These are phyloP conservation scores for Trametes punicea DNA, from an alignment of 768 basidiomycete genomes.

Conservation along the genomic window DNA sequence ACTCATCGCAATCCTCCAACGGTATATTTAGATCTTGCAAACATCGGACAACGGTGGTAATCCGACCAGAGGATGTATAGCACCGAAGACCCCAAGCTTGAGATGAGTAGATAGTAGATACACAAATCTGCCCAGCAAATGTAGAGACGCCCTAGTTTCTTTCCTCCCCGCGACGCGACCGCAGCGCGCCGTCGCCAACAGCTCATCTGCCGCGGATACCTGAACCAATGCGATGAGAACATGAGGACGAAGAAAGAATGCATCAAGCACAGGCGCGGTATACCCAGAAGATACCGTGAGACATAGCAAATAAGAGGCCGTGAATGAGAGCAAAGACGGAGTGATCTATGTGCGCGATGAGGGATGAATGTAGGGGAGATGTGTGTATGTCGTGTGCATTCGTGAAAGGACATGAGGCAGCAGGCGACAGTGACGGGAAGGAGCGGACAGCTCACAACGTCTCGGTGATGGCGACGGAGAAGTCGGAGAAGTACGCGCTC, in stretches of 20 bases:
- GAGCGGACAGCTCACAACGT: slow-evolving; percentile 31
- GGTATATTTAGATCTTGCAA: too few species aligned
- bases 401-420: slow-evolving; percentile 4
- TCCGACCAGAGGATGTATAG: not conserved
- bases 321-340: not conserved
- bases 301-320: not conserved
- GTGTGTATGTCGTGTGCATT: not conserved
- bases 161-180: slow-evolving; percentile 11
- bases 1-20: too few species aligned
- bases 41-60: too few species aligned
- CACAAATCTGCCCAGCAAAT: slow-evolving; percentile 11
- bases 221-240: not conserved
- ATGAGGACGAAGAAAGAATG: slow-evolving; percentile 10
- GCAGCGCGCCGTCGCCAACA: slow-evolving; percentile 10
- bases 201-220: slow-evolving; percentile 9
- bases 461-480: slow-evolving; percentile 60
- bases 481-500: slow-evolving; percentile 63
- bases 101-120: not conserved
- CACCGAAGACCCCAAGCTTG: not conserved
- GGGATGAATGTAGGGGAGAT: slow-evolving; percentile 1
- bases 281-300: not conserved
- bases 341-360: too few species aligned
- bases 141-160: not conserved
- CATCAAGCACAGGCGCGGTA: slow-evolving; percentile 17
- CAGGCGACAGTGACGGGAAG: not conserved